Base-by-base conservation (phyloP, 768 basidiomycete species). In the Tulasnella sp. region DNA sequence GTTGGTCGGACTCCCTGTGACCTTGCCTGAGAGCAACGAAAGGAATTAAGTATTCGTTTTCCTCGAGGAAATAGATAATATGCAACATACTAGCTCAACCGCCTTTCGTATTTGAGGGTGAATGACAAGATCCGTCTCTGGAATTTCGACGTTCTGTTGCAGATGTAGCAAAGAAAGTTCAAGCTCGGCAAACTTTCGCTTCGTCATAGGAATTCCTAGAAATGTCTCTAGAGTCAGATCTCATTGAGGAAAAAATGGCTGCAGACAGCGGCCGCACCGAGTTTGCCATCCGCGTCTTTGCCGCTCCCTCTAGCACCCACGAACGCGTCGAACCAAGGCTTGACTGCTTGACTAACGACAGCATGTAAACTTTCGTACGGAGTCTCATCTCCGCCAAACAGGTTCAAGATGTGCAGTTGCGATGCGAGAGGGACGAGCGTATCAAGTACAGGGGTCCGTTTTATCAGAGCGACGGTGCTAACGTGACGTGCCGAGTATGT, bases 131-230 rank as follows among this genome's bases (percentile, higher is more conserved):
- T 95, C 92, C 5, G 95, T 97, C 84, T 99, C 95, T 0, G 98
- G 98, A 74, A 99, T 99, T 86, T 99, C 98, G 80, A 99, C 97
- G 81, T 99, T 99, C 84, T 99, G 98, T 82, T 99, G 97, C 6
- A 99, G 88, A 83, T 99, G 98, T 1, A 99, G 86, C 20, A 99
- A 86, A 2, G 95, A 96, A 13, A 98, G 85, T 84, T 99, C 97
- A 77, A 99, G 91, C 82, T 99, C 98, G 10, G 98, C 97, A 82
- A 99, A 98, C 85, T 98, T 99, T 87, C 96, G 96, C 89, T 98
- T 99, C 70, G 97, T 96, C 88, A 98, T 94, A 3, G 98, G 98
- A 78, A 99, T 99, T 73, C 91, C 91, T 77, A 35, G 7, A 71
- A 1, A 44, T 6, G n/a, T 16, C 15, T 26, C 82, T 44, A 77